phyloP scores from a whole-genome alignment of 73 alveolate species.

The Paramecium octaurelia region DNA sequence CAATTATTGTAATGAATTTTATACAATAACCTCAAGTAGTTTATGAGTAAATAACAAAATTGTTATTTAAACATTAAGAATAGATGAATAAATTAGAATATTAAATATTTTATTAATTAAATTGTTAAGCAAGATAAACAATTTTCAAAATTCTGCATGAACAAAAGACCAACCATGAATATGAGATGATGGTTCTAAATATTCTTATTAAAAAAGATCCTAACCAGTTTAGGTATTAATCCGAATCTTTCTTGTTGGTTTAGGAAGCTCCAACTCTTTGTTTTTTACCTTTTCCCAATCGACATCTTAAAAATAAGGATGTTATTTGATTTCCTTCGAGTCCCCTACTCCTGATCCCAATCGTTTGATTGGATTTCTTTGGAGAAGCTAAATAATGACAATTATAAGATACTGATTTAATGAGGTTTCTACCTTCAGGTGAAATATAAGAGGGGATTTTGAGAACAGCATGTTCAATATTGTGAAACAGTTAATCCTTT shows the following conservation, averaged over 20 bases:
- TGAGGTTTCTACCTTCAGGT: constrained; percentile 63
- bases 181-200: neutral
- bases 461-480: constrained; percentile 76
- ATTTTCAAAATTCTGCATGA: constrained; percentile 7
- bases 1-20: neutral
- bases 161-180: constrained; percentile 5
- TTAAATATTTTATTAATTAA: neutral
- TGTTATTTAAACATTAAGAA: too few species aligned
- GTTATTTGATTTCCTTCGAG: constrained; percentile 56
- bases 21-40: neutral
- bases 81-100: neutral
- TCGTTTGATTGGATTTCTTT: constrained; percentile 90
- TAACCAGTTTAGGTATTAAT: neutral
- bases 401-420: constrained; percentile 62
- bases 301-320: neutral
- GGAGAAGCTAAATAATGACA: constrained; percentile 66
- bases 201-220: neutral
- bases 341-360: constrained; percentile 93
- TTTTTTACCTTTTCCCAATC: constrained; percentile 55
- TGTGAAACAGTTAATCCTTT: constrained; percentile 76
- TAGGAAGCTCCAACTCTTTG: constrained; percentile 42
- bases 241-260: constrained; percentile 48
- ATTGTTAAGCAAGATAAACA: neutral
- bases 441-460: constrained; percentile 69
- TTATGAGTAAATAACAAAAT: neutral